Base-by-base conservation (phyloP, 2,329 filamentous ascomycete species). In the Diaporthe aspalathi region DNA sequence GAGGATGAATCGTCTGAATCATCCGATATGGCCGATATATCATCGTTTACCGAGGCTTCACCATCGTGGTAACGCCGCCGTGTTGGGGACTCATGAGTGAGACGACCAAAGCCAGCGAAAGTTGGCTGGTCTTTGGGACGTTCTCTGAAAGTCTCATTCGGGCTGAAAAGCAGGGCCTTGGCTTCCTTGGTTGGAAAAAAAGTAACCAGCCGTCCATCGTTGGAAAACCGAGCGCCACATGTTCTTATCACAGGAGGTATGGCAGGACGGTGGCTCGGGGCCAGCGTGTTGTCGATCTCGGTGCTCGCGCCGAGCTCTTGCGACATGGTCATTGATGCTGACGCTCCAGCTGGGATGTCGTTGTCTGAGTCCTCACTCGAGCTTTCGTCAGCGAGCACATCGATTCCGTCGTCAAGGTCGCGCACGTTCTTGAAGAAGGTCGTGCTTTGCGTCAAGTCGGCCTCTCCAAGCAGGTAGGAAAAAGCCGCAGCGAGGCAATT, bases 291-390 rank as follows among this genome's bases (percentile, higher is more conserved):
- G 53, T 88, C 88, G 5, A 85, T 82, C 62, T 89, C 87, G 27
- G 82, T 83, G 72, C 86, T 89, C 11, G 85, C 84, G 53, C 84
- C 85, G 27, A 91, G 82, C 74, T 91, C 89, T 74, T 90, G 89
- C 8, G 89, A 91, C 87, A 91, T 88, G 8, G 89, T 90, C 87
- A 91, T 88, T 68, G 87, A 86, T 16, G 85, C 86, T 11, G 86
- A 88, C 22, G 85, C 86, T 4, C 86, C 86, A 2, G 85, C 78
- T 0, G 85, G 84, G 14, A 88, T 86, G 29, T 86, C 84, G 56
- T 84, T 84, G 27, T 95, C 93, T 74, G 95, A 93, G 72, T 94
- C 92, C 73, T 94, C 92, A 76, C 93, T 97, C 3, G 94, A 98
- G 75, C 93, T 95, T 74, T 96, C 94, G 70, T 93, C 92, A 38